phyloP scores from a whole-genome alignment of 2,329 filamentous ascomycete species.

The Arthrobotrys sphaeroides region DNA sequence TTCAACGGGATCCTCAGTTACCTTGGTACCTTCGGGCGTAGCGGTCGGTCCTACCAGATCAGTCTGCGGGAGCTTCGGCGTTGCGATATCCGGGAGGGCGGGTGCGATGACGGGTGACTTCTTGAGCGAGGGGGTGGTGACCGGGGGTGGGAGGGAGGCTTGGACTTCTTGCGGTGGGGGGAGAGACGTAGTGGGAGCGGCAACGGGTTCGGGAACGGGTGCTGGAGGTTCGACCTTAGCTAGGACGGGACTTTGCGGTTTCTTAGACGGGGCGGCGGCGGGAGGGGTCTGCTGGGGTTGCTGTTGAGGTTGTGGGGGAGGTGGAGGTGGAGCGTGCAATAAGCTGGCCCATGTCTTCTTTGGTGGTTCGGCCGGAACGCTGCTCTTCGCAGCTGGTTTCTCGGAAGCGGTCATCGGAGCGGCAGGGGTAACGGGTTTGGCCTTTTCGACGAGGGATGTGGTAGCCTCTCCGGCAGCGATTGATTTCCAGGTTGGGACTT shows the following conservation, averaged over 20 bases:
- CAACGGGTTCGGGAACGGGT: slow-evolving; percentile 59
- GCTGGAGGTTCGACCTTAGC: slow-evolving; percentile 53
- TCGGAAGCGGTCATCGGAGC: slow-evolving; percentile 62
- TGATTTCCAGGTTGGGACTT: slow-evolving; percentile 34
- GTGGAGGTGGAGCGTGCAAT: slow-evolving; percentile 37
- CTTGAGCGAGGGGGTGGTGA: slow-evolving; percentile 65
- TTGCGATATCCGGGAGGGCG: slow-evolving; percentile 59
- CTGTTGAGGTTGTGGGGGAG: slow-evolving; percentile 21
- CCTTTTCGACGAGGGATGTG: slow-evolving; percentile 36
- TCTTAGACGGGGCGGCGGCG: slow-evolving; percentile 59
- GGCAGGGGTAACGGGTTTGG: slow-evolving; percentile 33
- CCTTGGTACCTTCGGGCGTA: slow-evolving; percentile 53
- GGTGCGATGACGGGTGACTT: slow-evolving; percentile 63
- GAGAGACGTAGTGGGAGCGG: slow-evolving; percentile 61
- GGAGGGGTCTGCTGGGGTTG: slow-evolving; percentile 1
- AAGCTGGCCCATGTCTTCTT: slow-evolving; percentile 64
- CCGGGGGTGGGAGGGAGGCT: slow-evolving; percentile 60
- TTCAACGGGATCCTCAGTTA: slow-evolving; percentile 55
- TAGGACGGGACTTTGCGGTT: slow-evolving; percentile 58
- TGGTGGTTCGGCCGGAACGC: slow-evolving; percentile 63
- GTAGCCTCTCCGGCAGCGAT: slow-evolving; percentile 31
- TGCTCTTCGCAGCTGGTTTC: slow-evolving; percentile 73
- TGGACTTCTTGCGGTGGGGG: slow-evolving; percentile 63
- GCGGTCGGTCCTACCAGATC: slow-evolving; percentile 60
- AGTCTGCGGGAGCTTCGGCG: slow-evolving; percentile 57